Conservation (phyloP, 2,329 filamentous ascomycete species). For the Madurella mycetomatis region DNA sequence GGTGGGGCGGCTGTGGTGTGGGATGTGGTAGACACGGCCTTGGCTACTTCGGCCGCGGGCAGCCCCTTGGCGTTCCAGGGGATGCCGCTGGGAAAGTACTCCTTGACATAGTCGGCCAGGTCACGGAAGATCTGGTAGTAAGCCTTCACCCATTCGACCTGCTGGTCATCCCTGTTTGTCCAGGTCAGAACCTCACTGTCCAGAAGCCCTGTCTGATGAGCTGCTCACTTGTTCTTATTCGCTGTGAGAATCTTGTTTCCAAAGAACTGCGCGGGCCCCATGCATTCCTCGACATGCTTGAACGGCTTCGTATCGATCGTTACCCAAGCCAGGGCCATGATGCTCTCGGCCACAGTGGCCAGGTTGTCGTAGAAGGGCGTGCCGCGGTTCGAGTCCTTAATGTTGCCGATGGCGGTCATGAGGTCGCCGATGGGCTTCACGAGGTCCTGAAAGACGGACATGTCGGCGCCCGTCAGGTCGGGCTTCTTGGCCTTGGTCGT, state of each 20-base stretch:
- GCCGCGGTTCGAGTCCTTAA: slow-evolving; percentile 76
- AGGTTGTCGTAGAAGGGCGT: slow-evolving; percentile 75
- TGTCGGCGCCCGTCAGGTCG: slow-evolving; percentile 57
- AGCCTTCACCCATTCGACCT: slow-evolving; percentile 86
- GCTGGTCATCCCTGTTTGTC: slow-evolving; percentile 50
- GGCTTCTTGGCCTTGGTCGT: slow-evolving; percentile 91
- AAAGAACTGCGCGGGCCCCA: slow-evolving; percentile 84
- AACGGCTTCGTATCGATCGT: slow-evolving; percentile 76
- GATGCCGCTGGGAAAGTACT: slow-evolving; percentile 73
- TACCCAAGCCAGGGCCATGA: slow-evolving; percentile 87
- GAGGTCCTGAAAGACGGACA: slow-evolving; percentile 66
- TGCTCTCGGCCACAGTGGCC: slow-evolving; percentile 83
- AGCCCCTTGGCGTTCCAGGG: slow-evolving; percentile 80
- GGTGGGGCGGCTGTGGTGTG: slow-evolving; percentile 46
- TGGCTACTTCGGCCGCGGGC: slow-evolving; percentile 62
- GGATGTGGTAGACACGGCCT: slow-evolving; percentile 50
- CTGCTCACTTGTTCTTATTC: slow-evolving; percentile 63
- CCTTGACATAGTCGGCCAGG: slow-evolving; percentile 77
- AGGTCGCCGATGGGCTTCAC: slow-evolving; percentile 83
- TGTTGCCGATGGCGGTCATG: slow-evolving; percentile 71
- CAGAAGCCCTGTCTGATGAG: too few relatives aligned
- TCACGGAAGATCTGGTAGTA: slow-evolving; percentile 89
- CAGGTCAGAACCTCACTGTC: slow-evolving; percentile 8
- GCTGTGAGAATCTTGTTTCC: slow-evolving; percentile 92
- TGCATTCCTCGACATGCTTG: slow-evolving; percentile 78